Percentiles rank a stretch among this genome's conserved stretches.
Conservation (phyloP, 495 filamentous ascomycete species). For the Bryoglossum gracile region DNA sequence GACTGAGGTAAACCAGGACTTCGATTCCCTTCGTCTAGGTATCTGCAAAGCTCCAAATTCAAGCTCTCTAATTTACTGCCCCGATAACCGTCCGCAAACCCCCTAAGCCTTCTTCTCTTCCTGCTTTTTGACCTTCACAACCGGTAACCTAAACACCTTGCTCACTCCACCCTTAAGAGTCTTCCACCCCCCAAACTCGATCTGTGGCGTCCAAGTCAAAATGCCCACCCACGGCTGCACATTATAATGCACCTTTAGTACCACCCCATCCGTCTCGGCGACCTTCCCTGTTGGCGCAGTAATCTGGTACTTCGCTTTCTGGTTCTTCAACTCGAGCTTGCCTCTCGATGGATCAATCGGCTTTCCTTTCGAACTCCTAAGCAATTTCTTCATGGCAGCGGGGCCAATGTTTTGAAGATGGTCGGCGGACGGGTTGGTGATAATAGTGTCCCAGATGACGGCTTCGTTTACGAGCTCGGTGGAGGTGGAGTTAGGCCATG, state of each 20-base stretch:
- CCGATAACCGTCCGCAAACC: background rate
- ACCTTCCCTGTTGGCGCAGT: constrained; percentile 74
- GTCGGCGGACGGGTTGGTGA: constrained; percentile 59
- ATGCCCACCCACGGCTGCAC: constrained; percentile 95
- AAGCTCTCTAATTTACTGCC: background rate
- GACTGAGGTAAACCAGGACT: too few relatives aligned
- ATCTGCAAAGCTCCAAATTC: too few relatives aligned
- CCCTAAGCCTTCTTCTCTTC: constrained; percentile 2
- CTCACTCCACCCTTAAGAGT: constrained; percentile 53
- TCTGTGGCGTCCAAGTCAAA: constrained; percentile 64
- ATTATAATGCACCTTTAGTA: constrained; percentile 80
- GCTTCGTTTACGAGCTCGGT: constrained; percentile 52
- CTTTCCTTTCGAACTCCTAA: constrained; percentile 43
- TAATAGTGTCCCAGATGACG: constrained; percentile 93
- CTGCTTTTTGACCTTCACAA: constrained; percentile 35
- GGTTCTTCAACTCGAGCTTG: constrained; percentile 64
- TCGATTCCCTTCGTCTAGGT: too few relatives aligned
- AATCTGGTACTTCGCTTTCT: constrained; percentile 89
- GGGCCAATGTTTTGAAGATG: constrained; percentile 47
- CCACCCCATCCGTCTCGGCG: constrained; percentile 62
- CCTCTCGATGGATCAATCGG: constrained; percentile 49
- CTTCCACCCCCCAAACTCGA: constrained; percentile 56
- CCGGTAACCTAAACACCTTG: constrained; percentile 65
- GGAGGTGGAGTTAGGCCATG: constrained; percentile 56
- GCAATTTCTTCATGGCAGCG: constrained; percentile 43